Evolutionary conservation across 2,329 filamentous ascomycete genomes (phyloP).

Genomic region (Fusarium solani-melongenae): DNA sequence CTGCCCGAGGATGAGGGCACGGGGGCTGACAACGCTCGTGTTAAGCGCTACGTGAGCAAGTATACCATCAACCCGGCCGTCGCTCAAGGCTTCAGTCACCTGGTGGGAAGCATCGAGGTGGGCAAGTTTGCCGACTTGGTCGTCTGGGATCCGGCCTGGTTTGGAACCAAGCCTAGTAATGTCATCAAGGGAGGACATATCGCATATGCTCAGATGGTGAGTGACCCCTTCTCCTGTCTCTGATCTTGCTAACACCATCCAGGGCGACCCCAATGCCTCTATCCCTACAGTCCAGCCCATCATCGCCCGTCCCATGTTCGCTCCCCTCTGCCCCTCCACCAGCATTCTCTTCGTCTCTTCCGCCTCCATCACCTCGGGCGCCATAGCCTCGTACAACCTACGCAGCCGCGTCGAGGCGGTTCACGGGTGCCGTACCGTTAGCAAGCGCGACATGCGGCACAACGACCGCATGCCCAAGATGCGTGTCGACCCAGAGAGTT

Average conservation of each 20-base stretch:
- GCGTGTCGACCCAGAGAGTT: conserved; percentile 91
- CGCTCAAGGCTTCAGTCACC: conserved; percentile 87
- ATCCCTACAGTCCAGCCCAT: conserved; percentile 91
- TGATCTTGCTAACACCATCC: conserved; percentile 3
- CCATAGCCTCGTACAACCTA: conserved; percentile 77
- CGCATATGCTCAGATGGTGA: conserved; percentile 83
- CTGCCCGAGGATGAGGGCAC: conserved; percentile 83
- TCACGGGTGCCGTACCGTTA: conserved; percentile 76
- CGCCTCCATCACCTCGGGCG: conserved; percentile 74
- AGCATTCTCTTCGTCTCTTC: conserved; percentile 87
- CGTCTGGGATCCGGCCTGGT: conserved; percentile 85
- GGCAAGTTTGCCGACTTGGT: conserved; percentile 92
- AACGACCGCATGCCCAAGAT: conserved; percentile 88
- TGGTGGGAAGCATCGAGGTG: conserved; percentile 87
- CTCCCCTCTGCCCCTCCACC: conserved; percentile 74
- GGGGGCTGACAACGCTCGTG: conserved; percentile 88
- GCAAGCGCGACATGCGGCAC: conserved; percentile 91
- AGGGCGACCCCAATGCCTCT: conserved; percentile 84
- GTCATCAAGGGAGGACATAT: conserved; percentile 93
- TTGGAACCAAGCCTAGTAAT: conserved; percentile 85
- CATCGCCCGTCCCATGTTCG: conserved; percentile 88
- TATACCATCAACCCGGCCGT: conserved; percentile 96
- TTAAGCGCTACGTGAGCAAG: conserved; percentile 93
- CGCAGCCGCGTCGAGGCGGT: conserved; percentile 85
- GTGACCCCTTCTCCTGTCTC: conserved; percentile 29